Conservation (phyloP, 2,329 filamentous ascomycete species). For the Aureobasidium melanogenum region DNA sequence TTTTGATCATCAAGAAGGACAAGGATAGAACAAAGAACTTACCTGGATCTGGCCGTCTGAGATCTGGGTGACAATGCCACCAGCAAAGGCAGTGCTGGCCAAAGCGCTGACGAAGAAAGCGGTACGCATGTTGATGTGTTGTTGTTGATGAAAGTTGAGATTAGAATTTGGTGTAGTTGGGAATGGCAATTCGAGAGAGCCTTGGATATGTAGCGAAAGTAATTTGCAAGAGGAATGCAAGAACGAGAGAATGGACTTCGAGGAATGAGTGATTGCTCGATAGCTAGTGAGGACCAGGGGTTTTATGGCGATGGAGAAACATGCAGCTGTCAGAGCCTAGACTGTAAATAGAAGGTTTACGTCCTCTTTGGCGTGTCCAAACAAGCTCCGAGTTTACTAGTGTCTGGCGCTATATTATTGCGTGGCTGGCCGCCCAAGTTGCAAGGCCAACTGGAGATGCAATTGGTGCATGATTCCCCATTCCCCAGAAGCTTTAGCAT, state of each 20-base stretch:
- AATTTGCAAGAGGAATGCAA: conserved; percentile 11
- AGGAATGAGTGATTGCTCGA: conserved; percentile 2
- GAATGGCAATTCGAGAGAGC: neutral
- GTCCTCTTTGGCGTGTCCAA: neutral
- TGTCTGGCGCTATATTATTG: neutral
- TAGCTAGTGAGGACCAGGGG: neutral
- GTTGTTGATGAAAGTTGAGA: neutral
- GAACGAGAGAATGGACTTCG: neutral
- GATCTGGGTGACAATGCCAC: conserved; percentile 14
- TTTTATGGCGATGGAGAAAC: conserved; percentile 8
- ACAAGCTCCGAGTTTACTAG: conserved; percentile 7
- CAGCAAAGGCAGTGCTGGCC: conserved; percentile 11
- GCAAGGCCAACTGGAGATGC: neutral
- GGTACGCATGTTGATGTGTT: conserved; percentile 15
- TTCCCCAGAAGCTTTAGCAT: conserved; percentile 1
- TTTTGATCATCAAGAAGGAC: neutral
- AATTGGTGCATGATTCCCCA: conserved; percentile 2
- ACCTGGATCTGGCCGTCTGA: conserved; percentile 15
- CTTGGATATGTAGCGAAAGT: conserved; percentile 2
- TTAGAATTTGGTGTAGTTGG: neutral
- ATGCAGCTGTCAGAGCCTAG: conserved; percentile 2
- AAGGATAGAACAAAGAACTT: neutral
- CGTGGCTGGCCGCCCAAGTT: conserved; percentile 2
- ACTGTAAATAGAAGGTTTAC: conserved; percentile 10
- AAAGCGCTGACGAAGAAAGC: conserved; percentile 10